Percentiles rank a stretch among this genome's conserved stretches.
Evolutionary conservation across 2,329 filamentous ascomycete genomes (phyloP).

Genomic region (Ascochyta pisi): DNA sequence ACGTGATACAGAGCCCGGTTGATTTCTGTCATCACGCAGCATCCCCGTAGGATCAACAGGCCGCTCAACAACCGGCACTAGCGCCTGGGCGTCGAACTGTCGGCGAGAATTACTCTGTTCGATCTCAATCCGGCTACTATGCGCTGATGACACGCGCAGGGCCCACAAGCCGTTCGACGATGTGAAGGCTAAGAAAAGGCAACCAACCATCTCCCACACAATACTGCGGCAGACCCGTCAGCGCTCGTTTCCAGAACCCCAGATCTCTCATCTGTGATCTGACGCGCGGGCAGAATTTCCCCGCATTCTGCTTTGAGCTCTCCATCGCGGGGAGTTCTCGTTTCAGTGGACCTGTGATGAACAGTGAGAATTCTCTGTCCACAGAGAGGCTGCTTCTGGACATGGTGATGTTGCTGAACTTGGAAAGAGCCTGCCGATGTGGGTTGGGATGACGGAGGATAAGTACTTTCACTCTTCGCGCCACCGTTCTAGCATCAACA

Average conservation of each 20-base stretch:
- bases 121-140: conserved; percentile 17
- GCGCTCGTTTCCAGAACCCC: conserved; percentile 29
- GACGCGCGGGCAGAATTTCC: conserved; percentile 40
- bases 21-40: conserved; percentile 29
- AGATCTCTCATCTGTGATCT: conserved; percentile 17
- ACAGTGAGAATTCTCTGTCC: conserved; percentile 23
- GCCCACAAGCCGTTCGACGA: conserved; percentile 22
- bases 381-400: conserved; percentile 8
- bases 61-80: conserved; percentile 20
- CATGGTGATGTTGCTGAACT: conserved; percentile 6
- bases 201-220: conserved; percentile 35
- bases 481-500: conserved; percentile 4
- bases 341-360: conserved; percentile 29
- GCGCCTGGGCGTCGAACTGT: conserved; percentile 5
- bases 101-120: conserved; percentile 41
- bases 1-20: conserved; percentile 16
- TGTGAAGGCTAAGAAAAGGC: conserved; percentile 22
- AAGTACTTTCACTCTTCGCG: conserved; percentile 16
- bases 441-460: conserved; percentile 33
- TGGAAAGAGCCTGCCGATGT: conserved; percentile 15
- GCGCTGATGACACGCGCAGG: conserved; percentile 20
- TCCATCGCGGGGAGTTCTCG: conserved; percentile 21
- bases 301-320: conserved; percentile 24
- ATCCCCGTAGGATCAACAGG: conserved; percentile 22
- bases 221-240: conserved; percentile 19